Percentiles rank a stretch among this genome's conserved stretches.
These are phyloP conservation scores for Pseudocercospora crystallina DNA, from an alignment of 2,329 filamentous ascomycete species.

Conservation along the genomic window DNA sequence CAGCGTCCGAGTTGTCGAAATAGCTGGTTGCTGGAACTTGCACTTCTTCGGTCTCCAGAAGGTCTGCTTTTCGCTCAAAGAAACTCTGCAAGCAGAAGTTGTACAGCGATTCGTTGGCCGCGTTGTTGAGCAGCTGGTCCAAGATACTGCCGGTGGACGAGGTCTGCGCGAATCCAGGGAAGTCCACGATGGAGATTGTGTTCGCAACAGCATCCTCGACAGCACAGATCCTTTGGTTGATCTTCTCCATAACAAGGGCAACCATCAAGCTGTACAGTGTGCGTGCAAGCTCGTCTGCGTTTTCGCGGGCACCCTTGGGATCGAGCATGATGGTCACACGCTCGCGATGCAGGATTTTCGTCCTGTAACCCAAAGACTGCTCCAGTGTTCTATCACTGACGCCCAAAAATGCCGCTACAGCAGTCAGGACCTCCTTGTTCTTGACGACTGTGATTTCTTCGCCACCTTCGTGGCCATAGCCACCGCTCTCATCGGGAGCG, in stretches of 20 bases:
- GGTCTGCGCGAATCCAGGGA: slow-evolving; percentile 88
- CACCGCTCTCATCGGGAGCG: slow-evolving; percentile 85
- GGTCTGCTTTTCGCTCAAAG: slow-evolving; percentile 89
- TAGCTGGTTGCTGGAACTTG: slow-evolving; percentile 88
- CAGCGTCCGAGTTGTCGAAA: slow-evolving; percentile 95
- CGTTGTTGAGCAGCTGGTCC: slow-evolving; percentile 92
- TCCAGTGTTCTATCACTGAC: slow-evolving; percentile 80
- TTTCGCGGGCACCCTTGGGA: slow-evolving; percentile 80
- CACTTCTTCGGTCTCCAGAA: slow-evolving; percentile 92
- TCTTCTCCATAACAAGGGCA: slow-evolving; percentile 86
- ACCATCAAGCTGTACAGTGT: slow-evolving; percentile 93
- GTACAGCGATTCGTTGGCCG: slow-evolving; percentile 87
- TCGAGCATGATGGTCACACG: slow-evolving; percentile 99
- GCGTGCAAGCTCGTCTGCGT: slow-evolving; percentile 89
- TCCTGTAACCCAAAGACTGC: slow-evolving; percentile 88
- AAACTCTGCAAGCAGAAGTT: slow-evolving; percentile 93
- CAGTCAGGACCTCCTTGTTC: slow-evolving; percentile 85
- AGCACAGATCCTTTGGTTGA: slow-evolving; percentile 87
- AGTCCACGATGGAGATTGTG: slow-evolving; percentile 92
- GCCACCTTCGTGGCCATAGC: slow-evolving; percentile 91
- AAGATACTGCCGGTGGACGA: slow-evolving; percentile 79
- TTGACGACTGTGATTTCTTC: slow-evolving; percentile 82
- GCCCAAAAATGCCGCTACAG: slow-evolving; percentile 92
- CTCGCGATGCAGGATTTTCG: slow-evolving; percentile 92
- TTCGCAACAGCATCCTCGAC: slow-evolving; percentile 86